These are phyloP conservation scores for Jatropha podagrica DNA, from an alignment of 441 rosid species.

Conservation along the genomic window DNA sequence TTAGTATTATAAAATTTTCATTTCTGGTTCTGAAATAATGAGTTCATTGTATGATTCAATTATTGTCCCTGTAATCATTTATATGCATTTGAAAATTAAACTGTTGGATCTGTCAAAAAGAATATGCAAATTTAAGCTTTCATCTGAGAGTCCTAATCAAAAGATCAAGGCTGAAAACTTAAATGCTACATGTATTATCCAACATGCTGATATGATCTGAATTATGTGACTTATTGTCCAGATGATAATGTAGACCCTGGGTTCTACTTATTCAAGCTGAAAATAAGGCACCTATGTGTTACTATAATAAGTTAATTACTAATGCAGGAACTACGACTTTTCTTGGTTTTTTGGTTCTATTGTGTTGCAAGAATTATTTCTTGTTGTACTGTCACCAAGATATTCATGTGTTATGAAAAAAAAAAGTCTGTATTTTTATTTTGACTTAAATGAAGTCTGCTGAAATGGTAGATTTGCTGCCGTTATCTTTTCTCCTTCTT, in stretches of 20 bases:
- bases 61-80: not conserved
- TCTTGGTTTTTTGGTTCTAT: not conserved
- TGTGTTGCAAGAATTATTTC: not conserved
- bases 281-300: not conserved
- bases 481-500: not conserved
- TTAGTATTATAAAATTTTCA: not conserved
- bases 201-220: not conserved
- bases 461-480: not conserved
- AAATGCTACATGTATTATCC: not conserved
- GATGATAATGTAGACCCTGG: not conserved
- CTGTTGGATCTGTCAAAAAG: not conserved
- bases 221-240: not conserved
- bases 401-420: no score
- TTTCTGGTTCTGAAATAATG: constrained; percentile 6
- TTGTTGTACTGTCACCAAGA: not conserved
- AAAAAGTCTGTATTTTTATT: not conserved
- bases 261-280: not conserved
- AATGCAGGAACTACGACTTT: not conserved
- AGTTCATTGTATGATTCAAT: not conserved
- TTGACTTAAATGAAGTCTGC: not conserved
- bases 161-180: not conserved
- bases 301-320: not conserved
- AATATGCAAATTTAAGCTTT: constrained; percentile 1
- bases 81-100: not conserved
- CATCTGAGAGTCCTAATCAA: not conserved